Percentiles rank a stretch among this genome's conserved stretches.
Conservation (phyloP, 2,329 filamentous ascomycete genomes). For the Trichoderma gracile region DNA sequence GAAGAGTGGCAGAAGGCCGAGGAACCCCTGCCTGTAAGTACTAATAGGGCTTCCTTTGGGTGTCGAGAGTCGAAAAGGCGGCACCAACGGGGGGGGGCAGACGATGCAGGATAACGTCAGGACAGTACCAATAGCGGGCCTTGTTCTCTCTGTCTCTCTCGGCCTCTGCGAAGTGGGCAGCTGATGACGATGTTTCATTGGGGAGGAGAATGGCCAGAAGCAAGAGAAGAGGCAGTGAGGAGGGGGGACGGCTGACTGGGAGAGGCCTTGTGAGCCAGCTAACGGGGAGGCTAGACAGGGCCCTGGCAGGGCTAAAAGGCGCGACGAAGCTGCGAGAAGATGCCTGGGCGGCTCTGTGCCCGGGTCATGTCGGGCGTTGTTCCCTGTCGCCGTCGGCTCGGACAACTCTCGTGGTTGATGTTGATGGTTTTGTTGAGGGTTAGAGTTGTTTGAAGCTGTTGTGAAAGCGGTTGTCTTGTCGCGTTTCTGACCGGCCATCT, state of each 20-base stretch:
- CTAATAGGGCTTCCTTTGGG: background rate
- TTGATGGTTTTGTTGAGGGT: too few relatives aligned
- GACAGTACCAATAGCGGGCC: conserved; percentile 25
- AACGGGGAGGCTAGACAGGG: conserved; percentile 21
- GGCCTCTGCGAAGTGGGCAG: conserved; percentile 13
- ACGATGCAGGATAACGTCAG: conserved; percentile 23
- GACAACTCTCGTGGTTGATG: background rate
- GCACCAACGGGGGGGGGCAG: conserved; percentile 5
- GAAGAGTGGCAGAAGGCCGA: conserved; percentile 16
- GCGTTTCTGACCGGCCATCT: too few relatives aligned
- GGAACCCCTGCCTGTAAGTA: conserved; percentile 6
- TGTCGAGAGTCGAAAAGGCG: background rate
- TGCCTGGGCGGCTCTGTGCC: background rate
- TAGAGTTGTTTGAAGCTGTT: background rate
- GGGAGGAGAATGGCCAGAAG: conserved; percentile 2
- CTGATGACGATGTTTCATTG: conserved; percentile 24
- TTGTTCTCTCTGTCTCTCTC: background rate
- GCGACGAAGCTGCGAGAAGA: background rate
- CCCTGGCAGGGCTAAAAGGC: background rate
- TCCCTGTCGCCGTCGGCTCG: background rate
- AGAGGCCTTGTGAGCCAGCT: conserved; percentile 15
- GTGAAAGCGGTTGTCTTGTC: background rate
- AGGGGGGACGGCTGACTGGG: conserved; percentile 19
- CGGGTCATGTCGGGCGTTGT: background rate
- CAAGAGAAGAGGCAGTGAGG: background rate